Base-by-base conservation (phyloP, 1,139 yeast species). In the Candida neerlandica region DNA sequence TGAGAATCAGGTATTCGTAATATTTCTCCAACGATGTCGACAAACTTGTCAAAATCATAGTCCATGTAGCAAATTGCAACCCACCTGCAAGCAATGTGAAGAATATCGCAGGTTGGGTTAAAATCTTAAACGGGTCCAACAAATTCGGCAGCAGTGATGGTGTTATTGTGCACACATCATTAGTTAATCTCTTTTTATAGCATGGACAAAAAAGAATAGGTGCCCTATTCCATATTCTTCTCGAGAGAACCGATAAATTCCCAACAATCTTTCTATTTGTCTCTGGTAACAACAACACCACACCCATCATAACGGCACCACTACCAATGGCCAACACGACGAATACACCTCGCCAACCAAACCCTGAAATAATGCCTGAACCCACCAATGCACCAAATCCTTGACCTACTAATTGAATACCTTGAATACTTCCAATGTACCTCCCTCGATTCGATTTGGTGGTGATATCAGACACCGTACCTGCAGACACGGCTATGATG, bases 311-410 rank as follows among this genome's bases (percentile, higher is more conserved):
- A 9, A 77, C 66, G 1, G 66, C 51, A 1, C 84, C 83, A 15
- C 85, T 77, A 4, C 84, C 79, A 19, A 86, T 82, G 4, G 86
- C 83, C 46, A 87, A 66, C 54, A 88, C 86, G 82, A 89, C 85
- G 60, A 89, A 89, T 19, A 88, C 82, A 0, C 89, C 84, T 51
- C 90, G 74, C 95, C 96, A 89, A 11, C 80, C 77, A 73, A 86
- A 80, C 15, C 76, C 65, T 2, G 80, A 67, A 2, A 84, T 79
- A 34, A 89, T 64, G 0, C 78, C 81, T 6, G 92, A 87, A 18
- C 96, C 96, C 23, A 89, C 67, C 11, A 89, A 67, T 0, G 95
- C 90, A 5, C 96, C 92, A 52, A 87, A 73, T 0, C 89, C 90
- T 58, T 84, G 86, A 1, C 95, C 96, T 16, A 86, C 60, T 7